Evolutionary conservation across 75 land plant species (phyloP).

Genomic region (Ceratopteris richardii): DNA sequence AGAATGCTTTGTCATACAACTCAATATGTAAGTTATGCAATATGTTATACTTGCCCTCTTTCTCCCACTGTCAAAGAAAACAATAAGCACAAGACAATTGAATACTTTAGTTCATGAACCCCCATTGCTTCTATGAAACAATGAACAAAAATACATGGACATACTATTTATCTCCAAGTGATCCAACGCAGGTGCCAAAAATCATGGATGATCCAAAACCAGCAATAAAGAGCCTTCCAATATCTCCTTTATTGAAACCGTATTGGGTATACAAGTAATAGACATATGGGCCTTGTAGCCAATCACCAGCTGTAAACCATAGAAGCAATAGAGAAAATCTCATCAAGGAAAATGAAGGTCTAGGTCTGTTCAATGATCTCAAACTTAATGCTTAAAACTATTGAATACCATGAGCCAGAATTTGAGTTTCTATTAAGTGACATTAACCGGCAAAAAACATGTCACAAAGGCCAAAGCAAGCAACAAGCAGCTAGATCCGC

Average conservation of each 20-base stretch:
- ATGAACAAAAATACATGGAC: too few species aligned
- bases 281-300: slow-evolving; percentile 47
- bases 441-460: too few species aligned
- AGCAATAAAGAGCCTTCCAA: slow-evolving; percentile 40
- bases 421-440: too few species aligned
- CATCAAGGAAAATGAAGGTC: too few species aligned
- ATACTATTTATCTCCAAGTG: slow-evolving; percentile 38
- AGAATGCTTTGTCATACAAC: slow-evolving; percentile 43
- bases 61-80: slow-evolving; percentile 22
- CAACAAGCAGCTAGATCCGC: too few species aligned
- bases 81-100: too few species aligned
- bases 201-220: slow-evolving; percentile 47
- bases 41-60: slow-evolving; percentile 28
- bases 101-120: too few species aligned
- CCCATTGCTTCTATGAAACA: too few species aligned
- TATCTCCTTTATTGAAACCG: slow-evolving; percentile 29
- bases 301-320: slow-evolving; percentile 31
- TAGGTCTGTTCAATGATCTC: too few species aligned
- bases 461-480: too few species aligned
- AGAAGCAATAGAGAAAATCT: not conserved
- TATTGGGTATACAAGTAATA: slow-evolving; percentile 29
- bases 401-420: too few species aligned
- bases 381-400: too few species aligned
- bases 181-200: slow-evolving; percentile 38
- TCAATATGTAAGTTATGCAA: slow-evolving; percentile 36